Conservation (phyloP, 2,329 filamentous ascomycete species). For the Diaporthe caulivora region DNA sequence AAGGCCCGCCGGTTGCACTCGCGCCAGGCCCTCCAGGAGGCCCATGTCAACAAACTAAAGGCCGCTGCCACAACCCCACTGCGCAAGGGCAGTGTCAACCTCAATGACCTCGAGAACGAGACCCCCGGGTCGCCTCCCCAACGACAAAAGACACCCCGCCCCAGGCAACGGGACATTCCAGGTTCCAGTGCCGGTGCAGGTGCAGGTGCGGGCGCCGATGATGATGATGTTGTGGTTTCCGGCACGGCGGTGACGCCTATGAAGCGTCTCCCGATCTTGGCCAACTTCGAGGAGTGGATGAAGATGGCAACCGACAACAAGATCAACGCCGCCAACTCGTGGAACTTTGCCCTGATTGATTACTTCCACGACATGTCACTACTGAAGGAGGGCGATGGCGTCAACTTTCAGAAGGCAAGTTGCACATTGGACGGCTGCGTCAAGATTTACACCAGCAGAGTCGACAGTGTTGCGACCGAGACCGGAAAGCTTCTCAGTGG, state of each 20-base stretch:
- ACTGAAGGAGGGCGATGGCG: slow-evolving; percentile 93
- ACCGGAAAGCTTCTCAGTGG: slow-evolving; percentile 95
- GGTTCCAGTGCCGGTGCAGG: slow-evolving; percentile 43
- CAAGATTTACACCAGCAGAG: slow-evolving; percentile 98
- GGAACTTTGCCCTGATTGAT: slow-evolving; percentile 99
- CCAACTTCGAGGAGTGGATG: slow-evolving; percentile 99
- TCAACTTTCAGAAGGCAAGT: slow-evolving; percentile 99
- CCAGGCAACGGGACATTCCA: slow-evolving; percentile 48
- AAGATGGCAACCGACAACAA: slow-evolving; percentile 99
- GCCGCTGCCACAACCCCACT: slow-evolving; percentile 79
- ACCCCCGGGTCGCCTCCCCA: slow-evolving; percentile 66
- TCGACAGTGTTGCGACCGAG: slow-evolving; percentile 97
- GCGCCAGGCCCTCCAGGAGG: slow-evolving; percentile 88
- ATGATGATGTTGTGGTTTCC: slow-evolving; percentile 74
- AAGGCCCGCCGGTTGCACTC: slow-evolving; percentile 90
- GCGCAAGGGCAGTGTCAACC: slow-evolving; percentile 72
- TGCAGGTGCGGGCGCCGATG: slow-evolving; percentile 52
- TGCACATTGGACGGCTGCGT: slow-evolving; percentile 98
- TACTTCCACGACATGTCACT: slow-evolving; percentile 99
- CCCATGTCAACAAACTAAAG: slow-evolving; percentile 92
- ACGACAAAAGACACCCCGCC: slow-evolving; percentile 61
- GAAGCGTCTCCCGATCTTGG: slow-evolving; percentile 94
- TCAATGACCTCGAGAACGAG: slow-evolving; percentile 69
- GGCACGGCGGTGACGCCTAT: slow-evolving; percentile 89
- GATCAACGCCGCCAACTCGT: slow-evolving; percentile 97